phyloP scores from a whole-genome alignment of 1,284 basidiomycete genomes.

The Tilletia walkeri region DNA sequence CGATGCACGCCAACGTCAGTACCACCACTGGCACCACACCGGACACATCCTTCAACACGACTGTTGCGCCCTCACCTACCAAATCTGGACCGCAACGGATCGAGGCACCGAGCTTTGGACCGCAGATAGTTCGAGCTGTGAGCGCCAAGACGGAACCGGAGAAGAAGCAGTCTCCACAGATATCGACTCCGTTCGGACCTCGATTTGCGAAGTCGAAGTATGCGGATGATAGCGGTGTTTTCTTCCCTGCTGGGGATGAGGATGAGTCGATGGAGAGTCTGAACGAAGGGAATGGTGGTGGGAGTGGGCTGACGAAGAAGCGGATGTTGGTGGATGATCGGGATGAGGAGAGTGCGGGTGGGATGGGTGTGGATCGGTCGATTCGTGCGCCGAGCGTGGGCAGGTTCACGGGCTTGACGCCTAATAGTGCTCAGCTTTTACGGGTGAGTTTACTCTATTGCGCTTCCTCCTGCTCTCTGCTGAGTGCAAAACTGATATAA shows the following conservation, averaged over 20 bases:
- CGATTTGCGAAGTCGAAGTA: slow-evolving; percentile 3
- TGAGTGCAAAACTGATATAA: background rate
- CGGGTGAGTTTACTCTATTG: background rate
- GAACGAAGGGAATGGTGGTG: background rate
- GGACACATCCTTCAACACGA: background rate
- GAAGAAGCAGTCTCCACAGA: background rate
- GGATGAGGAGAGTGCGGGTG: too few relatives aligned
- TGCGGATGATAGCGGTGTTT: slow-evolving; percentile 5
- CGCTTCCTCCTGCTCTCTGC: background rate
- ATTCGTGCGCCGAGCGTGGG: background rate
- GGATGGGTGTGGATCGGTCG: background rate
- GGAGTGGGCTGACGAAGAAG: too few relatives aligned
- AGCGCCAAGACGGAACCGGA: background rate
- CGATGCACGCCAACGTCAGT: background rate
- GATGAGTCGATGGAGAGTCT: background rate
- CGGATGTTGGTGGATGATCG: too few relatives aligned
- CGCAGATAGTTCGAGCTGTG: background rate
- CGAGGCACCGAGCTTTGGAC: slow-evolving; percentile 4
- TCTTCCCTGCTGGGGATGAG: slow-evolving; percentile 3
- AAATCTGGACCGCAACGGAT: background rate
- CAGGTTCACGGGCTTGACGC: slow-evolving; percentile 4
- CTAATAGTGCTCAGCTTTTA: slow-evolving; percentile 1
- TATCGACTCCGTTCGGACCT: background rate
- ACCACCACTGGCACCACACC: background rate
- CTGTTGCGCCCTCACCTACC: background rate